A percentile compares a stretch with the other conserved stretches of the same genome.
Conservation (phyloP, 2,329 filamentous ascomycete genomes). For the Trichoderma hamatum region DNA sequence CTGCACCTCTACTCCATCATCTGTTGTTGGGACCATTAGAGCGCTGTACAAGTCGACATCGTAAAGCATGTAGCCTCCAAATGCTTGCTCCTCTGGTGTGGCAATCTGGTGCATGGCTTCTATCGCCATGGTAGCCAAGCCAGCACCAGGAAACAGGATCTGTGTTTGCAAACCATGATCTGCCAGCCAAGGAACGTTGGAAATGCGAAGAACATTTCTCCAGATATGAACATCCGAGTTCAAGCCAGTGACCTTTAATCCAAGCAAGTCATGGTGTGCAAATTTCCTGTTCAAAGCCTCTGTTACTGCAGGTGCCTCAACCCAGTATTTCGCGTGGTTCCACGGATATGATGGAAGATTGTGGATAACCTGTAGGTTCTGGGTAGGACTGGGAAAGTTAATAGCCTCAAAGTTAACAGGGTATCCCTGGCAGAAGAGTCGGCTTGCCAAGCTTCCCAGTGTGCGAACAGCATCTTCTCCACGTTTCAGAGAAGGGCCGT, state of each 20-base stretch:
- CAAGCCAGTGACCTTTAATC: not conserved
- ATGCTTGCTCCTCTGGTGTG: not conserved
- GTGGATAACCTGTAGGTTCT: not conserved
- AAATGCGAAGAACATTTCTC: not conserved
- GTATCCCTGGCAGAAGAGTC: constrained; percentile 21
- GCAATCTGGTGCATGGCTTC: constrained; percentile 15
- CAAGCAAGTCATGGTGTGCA: not conserved
- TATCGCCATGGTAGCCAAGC: constrained; percentile 6
- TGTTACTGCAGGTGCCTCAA: constrained; percentile 35
- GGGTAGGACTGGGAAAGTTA: not conserved
- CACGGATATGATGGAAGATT: constrained; percentile 42
- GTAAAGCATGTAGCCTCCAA: not conserved
- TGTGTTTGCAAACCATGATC: not conserved
- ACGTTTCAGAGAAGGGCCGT: constrained; percentile 27
- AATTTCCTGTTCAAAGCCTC: constrained; percentile 35
- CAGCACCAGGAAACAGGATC: constrained; percentile 3
- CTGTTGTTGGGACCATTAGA: not conserved
- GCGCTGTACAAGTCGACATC: constrained; percentile 5
- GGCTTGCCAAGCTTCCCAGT: constrained; percentile 26
- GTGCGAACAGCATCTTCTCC: constrained; percentile 28
- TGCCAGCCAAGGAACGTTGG: not conserved
- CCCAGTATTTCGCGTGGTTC: constrained; percentile 44
- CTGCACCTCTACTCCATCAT: constrained; percentile 1
- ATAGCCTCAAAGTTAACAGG: not conserved
- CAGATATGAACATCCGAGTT: not conserved